Percentiles rank a stretch among this genome's conserved stretches.
phyloP scores from a whole-genome alignment of 306 rosid genomes.

The Medicago truncatula region MtrunA17r5.0-ANR NC_053047.1:9545001-9545500 shows the following conservation, averaged over 20 bases:
- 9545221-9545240: constrained; percentile 5
- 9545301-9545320: constrained; percentile 33
- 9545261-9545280: constrained; percentile 31
- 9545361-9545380: constrained; percentile 38
- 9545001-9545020: constrained; percentile 93
- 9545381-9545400: constrained; percentile 28
- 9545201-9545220: constrained; percentile 22
- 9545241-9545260: constrained; percentile 21
- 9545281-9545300: not conserved
- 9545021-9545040: constrained; percentile 74
- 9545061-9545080: constrained; percentile 70
- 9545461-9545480: constrained; percentile 32
- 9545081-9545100: constrained; percentile 66
- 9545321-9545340: not conserved
- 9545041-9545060: constrained; percentile 58
- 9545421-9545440: constrained; percentile 33
- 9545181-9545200: constrained; percentile 34
- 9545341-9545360: constrained; percentile 15
- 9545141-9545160: constrained; percentile 35
- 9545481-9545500: constrained; percentile 32
- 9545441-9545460: constrained; percentile 40
- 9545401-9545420: constrained; percentile 20
- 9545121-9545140: constrained; percentile 19
- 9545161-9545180: constrained; percentile 16
- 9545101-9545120: constrained; percentile 35